Conservation (phyloP, 2,329 filamentous ascomycete species). For the Scytalidium lignicola region DNA sequence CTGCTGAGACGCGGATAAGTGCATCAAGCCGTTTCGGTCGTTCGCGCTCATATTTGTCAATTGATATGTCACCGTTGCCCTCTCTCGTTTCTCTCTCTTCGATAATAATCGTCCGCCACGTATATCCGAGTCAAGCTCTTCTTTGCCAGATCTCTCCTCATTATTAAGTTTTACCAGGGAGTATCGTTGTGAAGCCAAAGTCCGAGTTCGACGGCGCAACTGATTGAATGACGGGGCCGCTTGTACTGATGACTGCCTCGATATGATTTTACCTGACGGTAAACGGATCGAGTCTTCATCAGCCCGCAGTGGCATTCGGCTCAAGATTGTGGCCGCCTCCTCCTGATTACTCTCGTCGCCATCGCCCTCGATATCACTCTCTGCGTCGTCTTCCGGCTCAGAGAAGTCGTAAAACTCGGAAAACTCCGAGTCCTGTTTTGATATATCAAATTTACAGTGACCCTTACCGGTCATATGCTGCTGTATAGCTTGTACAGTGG, state of each 20-base stretch:
- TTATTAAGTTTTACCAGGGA: conserved; percentile 4
- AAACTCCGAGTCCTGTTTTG: conserved; percentile 31
- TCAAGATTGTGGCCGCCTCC: background rate
- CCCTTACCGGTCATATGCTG: conserved; percentile 47
- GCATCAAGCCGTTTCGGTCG: conserved; percentile 19
- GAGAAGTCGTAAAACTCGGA: conserved; percentile 36
- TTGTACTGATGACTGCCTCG: conserved; percentile 12
- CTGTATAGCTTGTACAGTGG: conserved; percentile 39
- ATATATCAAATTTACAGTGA: conserved; percentile 40
- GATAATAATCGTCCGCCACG: conserved; percentile 12
- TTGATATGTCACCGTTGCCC: conserved; percentile 13
- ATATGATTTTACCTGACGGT: conserved; percentile 32
- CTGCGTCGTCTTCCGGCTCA: conserved; percentile 1
- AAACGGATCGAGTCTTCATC: conserved; percentile 29
- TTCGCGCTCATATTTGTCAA: conserved; percentile 17
- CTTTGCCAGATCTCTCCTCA: conserved; percentile 7
- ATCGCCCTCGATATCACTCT: conserved; percentile 6
- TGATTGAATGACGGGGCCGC: conserved; percentile 8
- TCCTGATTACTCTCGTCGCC: background rate
- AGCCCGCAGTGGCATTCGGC: conserved; percentile 1
- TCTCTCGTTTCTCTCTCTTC: conserved; percentile 19
- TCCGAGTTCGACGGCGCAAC: conserved; percentile 10
- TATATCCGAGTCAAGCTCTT: conserved; percentile 5
- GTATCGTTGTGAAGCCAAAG: conserved; percentile 11
- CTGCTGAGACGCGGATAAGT: conserved; percentile 18